Evolutionary conservation across 768 basidiomycete species (phyloP).

Genomic region (Peribolospora kevripleyi): DNA sequence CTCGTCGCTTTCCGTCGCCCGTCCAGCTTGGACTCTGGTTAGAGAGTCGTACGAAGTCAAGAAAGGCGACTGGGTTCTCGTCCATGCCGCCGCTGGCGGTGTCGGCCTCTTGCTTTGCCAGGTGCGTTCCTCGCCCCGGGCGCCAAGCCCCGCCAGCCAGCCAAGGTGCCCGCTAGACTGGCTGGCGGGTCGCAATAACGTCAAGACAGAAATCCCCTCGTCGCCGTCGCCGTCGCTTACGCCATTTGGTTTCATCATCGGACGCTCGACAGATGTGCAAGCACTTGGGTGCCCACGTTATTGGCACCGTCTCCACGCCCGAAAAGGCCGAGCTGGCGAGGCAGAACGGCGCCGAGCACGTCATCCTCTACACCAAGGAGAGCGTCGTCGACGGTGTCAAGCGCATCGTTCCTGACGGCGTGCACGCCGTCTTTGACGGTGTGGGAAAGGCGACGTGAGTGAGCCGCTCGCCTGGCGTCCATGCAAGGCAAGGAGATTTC

Average conservation of each 20-base stretch:
- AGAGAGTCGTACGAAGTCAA: constrained; percentile 69
- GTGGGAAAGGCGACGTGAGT: constrained; percentile 88
- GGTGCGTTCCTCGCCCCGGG: constrained; percentile 9
- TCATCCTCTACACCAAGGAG: constrained; percentile 45
- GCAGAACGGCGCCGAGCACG: constrained; percentile 57
- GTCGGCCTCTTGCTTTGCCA: constrained; percentile 30
- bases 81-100: constrained; percentile 83
- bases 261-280: constrained; percentile 45
- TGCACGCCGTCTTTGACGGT: constrained; percentile 74
- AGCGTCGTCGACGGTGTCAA: constrained; percentile 47
- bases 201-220: neutral
- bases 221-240: neutral
- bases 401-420: constrained; percentile 28
- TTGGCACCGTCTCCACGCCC: constrained; percentile 68
- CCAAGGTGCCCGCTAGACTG: neutral
- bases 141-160: neutral
- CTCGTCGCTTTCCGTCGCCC: no score
- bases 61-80: constrained; percentile 19
- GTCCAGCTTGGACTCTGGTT: constrained; percentile 36
- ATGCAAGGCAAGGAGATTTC: constrained; percentile 4
- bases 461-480: constrained; percentile 6
- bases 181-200: neutral
- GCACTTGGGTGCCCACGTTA: constrained; percentile 57
- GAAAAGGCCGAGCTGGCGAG: constrained; percentile 65
- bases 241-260: neutral